Percentiles rank a stretch among this genome's conserved stretches.
Evolutionary conservation across 176 grass and related monocot genomes (phyloP).

Genomic region (barley (Hordeum vulgare)): DNA sequence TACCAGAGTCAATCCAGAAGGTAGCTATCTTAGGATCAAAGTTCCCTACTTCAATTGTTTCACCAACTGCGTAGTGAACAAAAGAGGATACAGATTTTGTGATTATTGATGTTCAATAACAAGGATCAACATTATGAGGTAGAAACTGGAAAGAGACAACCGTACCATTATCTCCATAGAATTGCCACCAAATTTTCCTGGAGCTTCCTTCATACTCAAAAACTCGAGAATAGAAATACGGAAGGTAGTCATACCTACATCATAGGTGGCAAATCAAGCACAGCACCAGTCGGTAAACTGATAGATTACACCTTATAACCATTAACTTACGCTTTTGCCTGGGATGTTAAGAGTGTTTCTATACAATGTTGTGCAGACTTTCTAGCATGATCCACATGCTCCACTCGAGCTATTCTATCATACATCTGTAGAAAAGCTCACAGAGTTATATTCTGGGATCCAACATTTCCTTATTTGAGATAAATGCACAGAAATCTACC

Average conservation of each 20-base stretch:
- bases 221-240: slow-evolving; percentile 93
- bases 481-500: slow-evolving; percentile 31
- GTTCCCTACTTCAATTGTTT: slow-evolving; percentile 82
- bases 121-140: neutral
- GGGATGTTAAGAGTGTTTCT: slow-evolving; percentile 67
- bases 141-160: slow-evolving; percentile 5
- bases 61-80: slow-evolving; percentile 62
- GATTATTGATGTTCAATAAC: neutral
- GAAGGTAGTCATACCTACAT: slow-evolving; percentile 91
- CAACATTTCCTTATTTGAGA: neutral
- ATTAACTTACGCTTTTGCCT: slow-evolving; percentile 73
- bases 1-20: slow-evolving; percentile 95
- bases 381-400: slow-evolving; percentile 98
- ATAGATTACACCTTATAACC: neutral
- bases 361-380: slow-evolving; percentile 96
- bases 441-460: neutral
- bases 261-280: slow-evolving; percentile 11
- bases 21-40: slow-evolving; percentile 80
- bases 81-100: neutral
- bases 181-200: slow-evolving; percentile 98
- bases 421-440: slow-evolving; percentile 27
- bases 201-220: slow-evolving; percentile 93
- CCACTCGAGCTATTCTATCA: slow-evolving; percentile 66
- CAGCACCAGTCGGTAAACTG: neutral
- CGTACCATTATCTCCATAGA: slow-evolving; percentile 92